Evolutionary conservation across 2,329 filamentous ascomycete species (phyloP).

Genomic region (Magnaporthiopsis incrustans): DNA sequence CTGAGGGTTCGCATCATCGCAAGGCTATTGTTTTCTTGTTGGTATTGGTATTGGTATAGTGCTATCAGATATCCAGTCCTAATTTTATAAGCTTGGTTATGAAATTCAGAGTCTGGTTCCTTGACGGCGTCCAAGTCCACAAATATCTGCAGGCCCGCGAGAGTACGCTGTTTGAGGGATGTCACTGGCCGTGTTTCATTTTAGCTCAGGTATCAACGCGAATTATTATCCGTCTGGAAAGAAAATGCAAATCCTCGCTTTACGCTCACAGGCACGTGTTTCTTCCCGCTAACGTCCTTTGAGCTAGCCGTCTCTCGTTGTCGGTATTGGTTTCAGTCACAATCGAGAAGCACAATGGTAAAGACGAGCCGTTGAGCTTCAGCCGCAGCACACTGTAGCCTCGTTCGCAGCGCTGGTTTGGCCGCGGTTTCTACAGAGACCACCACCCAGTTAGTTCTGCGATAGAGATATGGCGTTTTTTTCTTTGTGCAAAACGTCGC

Average conservation of each 20-base stretch:
- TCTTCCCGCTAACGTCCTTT: too few relatives aligned
- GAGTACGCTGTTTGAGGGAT: too few relatives aligned
- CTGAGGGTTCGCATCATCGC: neutral
- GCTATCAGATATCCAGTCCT: neutral
- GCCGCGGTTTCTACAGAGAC: neutral
- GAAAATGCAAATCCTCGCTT: neutral
- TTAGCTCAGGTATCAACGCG: neutral
- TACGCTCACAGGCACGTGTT: neutral
- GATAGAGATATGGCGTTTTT: neutral
- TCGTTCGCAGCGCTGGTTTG: slow-evolving; percentile 18
- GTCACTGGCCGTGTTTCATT: too few relatives aligned
- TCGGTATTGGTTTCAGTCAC: neutral
- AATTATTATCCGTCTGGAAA: neutral
- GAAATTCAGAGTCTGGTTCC: neutral
- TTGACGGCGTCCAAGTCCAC: neutral
- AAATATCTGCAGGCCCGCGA: too few relatives aligned
- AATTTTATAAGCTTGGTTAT: neutral
- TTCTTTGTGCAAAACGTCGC: neutral
- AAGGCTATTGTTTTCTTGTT: neutral
- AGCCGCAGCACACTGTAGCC: slow-evolving; percentile 20
- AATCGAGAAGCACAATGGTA: neutral
- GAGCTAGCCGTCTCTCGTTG: too few relatives aligned
- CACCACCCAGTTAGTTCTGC: neutral
- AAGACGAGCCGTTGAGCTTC: neutral
- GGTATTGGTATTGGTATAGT: neutral